Base-by-base conservation (phyloP, 2,329 filamentous ascomycete species). In the Akanthomyces dipterigenus region DNA sequence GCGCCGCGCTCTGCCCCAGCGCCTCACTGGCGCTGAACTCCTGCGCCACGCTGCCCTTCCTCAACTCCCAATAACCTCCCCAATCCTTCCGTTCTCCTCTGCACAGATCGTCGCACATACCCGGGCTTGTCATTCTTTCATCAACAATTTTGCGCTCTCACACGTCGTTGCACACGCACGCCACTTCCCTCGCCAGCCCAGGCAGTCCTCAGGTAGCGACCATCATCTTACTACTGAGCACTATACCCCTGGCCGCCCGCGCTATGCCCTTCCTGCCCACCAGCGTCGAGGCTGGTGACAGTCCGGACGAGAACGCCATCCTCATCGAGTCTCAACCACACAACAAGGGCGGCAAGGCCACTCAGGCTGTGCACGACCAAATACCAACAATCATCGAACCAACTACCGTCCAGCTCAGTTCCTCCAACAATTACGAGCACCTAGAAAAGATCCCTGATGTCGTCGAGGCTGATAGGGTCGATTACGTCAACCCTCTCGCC, bases 401-500 rank as follows among this genome's bases (percentile, higher is more conserved):
- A 3, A 53, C 57, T 7, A 16, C 12, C 6, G 28, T 36, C 2
- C 48, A 62, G 22, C 58, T 45, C 53, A 42, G 48, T 48, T 26
- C 36, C 55, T 26, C 54, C 55, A 34, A 57, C 51, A 28, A 61
- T 58, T 18, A 64, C 56, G 20, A 61, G 48, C 58, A 50, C 63
- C 70, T 71, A 66, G 69, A 70, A 54, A 65, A 69, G 46, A 68
- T 70, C 55, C 63, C 64, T 66, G 67, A 69, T 45, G 70, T 69
- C 26, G 71, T 70, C 51, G 70, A 67, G 45, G 71, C 69, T 58
- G 68, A 72, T 63, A 67, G 70, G 56, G 67, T 67, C 62, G 75
- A 74, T 50, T 79, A 80, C 63, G 71, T 74, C 56, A 80, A 80
- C 64, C 75, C 76, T 20, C 73, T 79, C 51, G 76, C 79, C 62